Base-by-base conservation (phyloP, 305 asterid species). In the Rubia balearica region DNA sequence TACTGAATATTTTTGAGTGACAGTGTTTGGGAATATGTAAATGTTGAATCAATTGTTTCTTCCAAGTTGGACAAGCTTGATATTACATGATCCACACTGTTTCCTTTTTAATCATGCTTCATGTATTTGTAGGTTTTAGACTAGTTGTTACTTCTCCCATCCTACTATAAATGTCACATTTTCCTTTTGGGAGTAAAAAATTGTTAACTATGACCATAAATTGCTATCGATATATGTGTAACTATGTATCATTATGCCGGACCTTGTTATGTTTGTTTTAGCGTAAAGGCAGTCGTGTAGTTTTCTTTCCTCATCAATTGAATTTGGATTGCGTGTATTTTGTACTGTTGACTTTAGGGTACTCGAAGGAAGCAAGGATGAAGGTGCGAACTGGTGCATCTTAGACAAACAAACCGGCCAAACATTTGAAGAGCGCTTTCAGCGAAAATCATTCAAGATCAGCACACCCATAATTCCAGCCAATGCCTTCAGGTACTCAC, bases 331-430 rank as follows among this genome's bases (percentile, higher is more conserved):
- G 27, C 62, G 46, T 13, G 22, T 71, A 42, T 51, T 48, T 74
- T 68, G 65, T 65, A 57, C 75, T 74, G 67, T 78, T 71, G 65
- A 70, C n/a, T 16, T 62, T 72, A 93, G 98, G 98, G 78, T 85
- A 73, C 62, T 93, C n/a, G 98, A 93, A 88, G 96, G 96, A 79
- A 91, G 98, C 77, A 85, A 73, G 38, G 86, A 93, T 68, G 91
- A 91, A 67, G 97, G 98, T 51, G 80, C 89, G 63, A 89, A 74
- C 69, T 93, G 98, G 98, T 85, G 71, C 33, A 72, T 83, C 75
- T 75, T 93, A 81, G 92, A 93, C 76, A 67, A 88, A 82, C 92
- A 78, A 83, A 82, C 77, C 57, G 81, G 86, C 38, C 91, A 91
- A 86, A 83, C 38, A 73, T 93, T 93, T 74, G 84, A 84, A 61